Evolutionary conservation across 208 protist species (phyloP).

Genomic region (Balamuthia mandrillaris): DNA sequence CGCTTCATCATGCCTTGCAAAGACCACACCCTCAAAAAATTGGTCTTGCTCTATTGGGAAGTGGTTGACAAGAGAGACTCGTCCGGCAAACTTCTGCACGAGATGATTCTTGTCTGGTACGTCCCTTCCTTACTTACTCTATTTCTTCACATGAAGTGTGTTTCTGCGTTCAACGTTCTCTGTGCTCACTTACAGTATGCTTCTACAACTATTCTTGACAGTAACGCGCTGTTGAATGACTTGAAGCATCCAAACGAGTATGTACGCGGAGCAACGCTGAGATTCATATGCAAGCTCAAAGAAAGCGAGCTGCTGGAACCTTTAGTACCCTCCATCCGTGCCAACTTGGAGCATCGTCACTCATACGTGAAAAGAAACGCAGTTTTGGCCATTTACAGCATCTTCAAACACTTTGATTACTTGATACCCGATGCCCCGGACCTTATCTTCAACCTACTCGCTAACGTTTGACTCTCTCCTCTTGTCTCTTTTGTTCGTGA

Average conservation of each 20-base stretch:
- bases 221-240: constrained; percentile 89
- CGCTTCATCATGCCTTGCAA: constrained; percentile 84
- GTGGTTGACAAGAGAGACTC: constrained; percentile 90
- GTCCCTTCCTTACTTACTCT: background rate
- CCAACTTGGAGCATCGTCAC: constrained; percentile 85
- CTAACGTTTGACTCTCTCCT: constrained; percentile 35
- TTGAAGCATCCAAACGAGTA: constrained; percentile 97
- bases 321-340: constrained; percentile 86
- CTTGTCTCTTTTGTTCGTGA: constrained; percentile 16
- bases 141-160: too few species aligned
- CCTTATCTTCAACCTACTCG: constrained; percentile 86
- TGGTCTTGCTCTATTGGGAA: constrained; percentile 97
- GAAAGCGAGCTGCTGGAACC: constrained; percentile 93
- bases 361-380: constrained; percentile 95
- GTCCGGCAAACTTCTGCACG: constrained; percentile 89
- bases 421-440: constrained; percentile 94
- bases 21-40: constrained; percentile 90
- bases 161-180: too few species aligned
- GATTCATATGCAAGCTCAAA: constrained; percentile 95
- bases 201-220: too few species aligned
- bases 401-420: constrained; percentile 86
- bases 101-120: constrained; percentile 96
- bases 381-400: constrained; percentile 89
- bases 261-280: constrained; percentile 89
- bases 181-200: too few species aligned